phyloP scores from a whole-genome alignment of 2,329 filamentous ascomycete genomes.

The Calonectria honghensis region DNA sequence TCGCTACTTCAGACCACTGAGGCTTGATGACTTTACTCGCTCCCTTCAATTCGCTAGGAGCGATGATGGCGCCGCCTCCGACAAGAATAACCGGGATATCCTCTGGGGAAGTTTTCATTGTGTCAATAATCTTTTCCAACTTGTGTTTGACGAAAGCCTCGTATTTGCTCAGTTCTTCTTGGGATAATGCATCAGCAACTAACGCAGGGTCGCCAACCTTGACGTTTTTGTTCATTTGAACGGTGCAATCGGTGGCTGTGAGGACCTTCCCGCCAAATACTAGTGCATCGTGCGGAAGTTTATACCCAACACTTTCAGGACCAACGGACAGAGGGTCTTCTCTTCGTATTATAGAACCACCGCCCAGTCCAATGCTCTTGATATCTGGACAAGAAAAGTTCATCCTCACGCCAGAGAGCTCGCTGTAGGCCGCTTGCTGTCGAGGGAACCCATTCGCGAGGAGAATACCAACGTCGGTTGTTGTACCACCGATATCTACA shows the following conservation, averaged over 20 bases:
- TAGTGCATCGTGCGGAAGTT: slow-evolving; percentile 71
- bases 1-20: slow-evolving; percentile 75
- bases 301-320: slow-evolving; percentile 78
- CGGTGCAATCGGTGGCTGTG: slow-evolving; percentile 76
- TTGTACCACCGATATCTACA: slow-evolving; percentile 81
- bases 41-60: slow-evolving; percentile 72
- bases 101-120: slow-evolving; percentile 77
- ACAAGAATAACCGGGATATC: slow-evolving; percentile 77
- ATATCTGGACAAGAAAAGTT: slow-evolving; percentile 76
- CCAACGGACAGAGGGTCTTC: slow-evolving; percentile 68
- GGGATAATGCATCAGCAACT: slow-evolving; percentile 56
- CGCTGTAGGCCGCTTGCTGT: slow-evolving; percentile 77
- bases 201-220: slow-evolving; percentile 65
- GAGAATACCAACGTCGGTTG: slow-evolving; percentile 77
- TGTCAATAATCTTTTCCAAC: slow-evolving; percentile 75
- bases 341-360: slow-evolving; percentile 72
- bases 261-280: slow-evolving; percentile 74
- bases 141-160: slow-evolving; percentile 67
- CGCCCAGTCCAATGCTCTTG: slow-evolving; percentile 76
- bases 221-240: slow-evolving; percentile 58
- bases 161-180: slow-evolving; percentile 61
- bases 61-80: slow-evolving; percentile 77
- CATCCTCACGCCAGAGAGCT: slow-evolving; percentile 77
- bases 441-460: slow-evolving; percentile 78
- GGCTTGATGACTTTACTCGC: slow-evolving; percentile 75